phyloP scores from a whole-genome alignment of 257 asterid species.

The Nicotiana attenuata region DNA sequence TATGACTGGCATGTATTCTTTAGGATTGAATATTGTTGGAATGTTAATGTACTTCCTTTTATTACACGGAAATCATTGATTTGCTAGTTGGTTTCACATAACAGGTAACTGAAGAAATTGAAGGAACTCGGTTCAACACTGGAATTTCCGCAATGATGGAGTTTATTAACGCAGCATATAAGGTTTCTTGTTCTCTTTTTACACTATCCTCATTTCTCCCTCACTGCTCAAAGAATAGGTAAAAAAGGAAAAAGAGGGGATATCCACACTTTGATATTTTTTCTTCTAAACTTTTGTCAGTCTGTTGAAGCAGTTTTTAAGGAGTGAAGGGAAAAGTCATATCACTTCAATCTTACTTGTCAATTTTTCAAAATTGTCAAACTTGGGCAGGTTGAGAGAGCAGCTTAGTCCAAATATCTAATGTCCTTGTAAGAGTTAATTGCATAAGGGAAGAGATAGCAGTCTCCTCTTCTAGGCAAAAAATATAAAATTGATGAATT shows the following conservation, averaged over 20 bases:
- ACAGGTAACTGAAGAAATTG: conserved; percentile 87
- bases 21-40: neutral
- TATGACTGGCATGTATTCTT: neutral
- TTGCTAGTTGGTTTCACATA: conserved; percentile 12
- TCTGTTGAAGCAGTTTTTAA: neutral
- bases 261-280: neutral
- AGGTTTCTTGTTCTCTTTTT: conserved; percentile 38
- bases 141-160: conserved; percentile 99
- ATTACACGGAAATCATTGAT: neutral
- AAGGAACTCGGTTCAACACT: conserved; percentile 91
- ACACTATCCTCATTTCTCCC: neutral
- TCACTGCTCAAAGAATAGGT: neutral
- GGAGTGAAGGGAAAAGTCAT: neutral
- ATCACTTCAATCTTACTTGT: neutral
- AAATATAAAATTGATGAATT: neutral
- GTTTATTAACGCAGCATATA: conserved; percentile 87
- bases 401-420: neutral
- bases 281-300: neutral
- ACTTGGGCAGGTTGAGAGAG: neutral
- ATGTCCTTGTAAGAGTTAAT: neutral
- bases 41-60: neutral
- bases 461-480: neutral
- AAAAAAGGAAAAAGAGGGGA: neutral
- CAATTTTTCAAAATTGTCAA: neutral
- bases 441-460: neutral